phyloP scores from a whole-genome alignment of 2,329 filamentous ascomycete genomes.

The Fusarium anguioides region DNA sequence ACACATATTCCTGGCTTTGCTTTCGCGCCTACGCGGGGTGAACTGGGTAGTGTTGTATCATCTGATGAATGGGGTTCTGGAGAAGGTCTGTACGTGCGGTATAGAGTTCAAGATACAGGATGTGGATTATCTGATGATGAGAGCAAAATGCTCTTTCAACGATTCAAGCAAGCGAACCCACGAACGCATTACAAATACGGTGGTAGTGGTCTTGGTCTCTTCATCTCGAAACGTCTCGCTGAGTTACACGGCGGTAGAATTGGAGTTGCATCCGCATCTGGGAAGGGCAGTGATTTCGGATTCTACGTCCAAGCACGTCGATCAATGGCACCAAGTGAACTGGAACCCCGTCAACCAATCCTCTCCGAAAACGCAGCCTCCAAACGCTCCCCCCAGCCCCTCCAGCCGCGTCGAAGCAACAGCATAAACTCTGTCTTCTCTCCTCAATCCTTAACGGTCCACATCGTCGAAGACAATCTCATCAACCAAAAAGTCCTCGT shows the following conservation, averaged over 20 bases:
- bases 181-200: conserved; percentile 68
- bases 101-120: conserved; percentile 74
- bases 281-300: conserved; percentile 69
- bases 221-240: conserved; percentile 71
- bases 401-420: neutral
- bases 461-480: conserved; percentile 74
- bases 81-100: conserved; percentile 51
- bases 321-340: conserved; percentile 47
- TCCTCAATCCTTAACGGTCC: conserved; percentile 59
- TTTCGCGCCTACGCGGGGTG: conserved; percentile 12
- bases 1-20: conserved; percentile 6
- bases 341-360: neutral
- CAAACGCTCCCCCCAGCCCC: neutral
- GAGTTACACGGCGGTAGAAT: conserved; percentile 74
- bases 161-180: conserved; percentile 71
- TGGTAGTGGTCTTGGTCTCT: conserved; percentile 71
- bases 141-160: conserved; percentile 72
- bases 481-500: conserved; percentile 75
- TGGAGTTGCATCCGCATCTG: conserved; percentile 68
- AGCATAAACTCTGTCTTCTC: neutral
- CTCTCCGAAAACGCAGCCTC: neutral
- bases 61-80: conserved; percentile 50
- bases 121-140: conserved; percentile 71
- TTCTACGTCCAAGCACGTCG: conserved; percentile 70
- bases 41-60: conserved; percentile 14